phyloP scores from a whole-genome alignment of 2,329 filamentous ascomycete species.

The Shiraia sp. region DNA sequence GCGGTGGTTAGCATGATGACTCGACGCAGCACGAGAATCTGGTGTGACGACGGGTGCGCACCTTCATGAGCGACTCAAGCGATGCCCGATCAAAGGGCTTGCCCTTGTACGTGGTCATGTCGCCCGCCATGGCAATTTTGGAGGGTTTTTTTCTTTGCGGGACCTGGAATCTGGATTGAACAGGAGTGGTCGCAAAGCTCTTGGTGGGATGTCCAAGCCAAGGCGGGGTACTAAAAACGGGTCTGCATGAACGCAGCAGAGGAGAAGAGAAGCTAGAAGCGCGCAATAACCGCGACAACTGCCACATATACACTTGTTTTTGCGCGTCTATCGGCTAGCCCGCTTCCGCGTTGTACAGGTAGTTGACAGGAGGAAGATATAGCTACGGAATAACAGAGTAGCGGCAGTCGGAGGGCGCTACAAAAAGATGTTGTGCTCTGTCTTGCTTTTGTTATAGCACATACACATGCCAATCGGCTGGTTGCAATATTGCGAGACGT shows the following conservation, averaged over 20 bases:
- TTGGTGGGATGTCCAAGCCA: conserved; percentile 33
- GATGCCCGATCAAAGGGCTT: conserved; percentile 82
- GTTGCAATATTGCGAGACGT: too few species aligned
- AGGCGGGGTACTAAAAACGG: conserved; percentile 40
- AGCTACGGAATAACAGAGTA: too few species aligned
- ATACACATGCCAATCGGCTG: too few species aligned
- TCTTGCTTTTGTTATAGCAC: too few species aligned
- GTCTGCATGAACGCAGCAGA: conserved; percentile 22
- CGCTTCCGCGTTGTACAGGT: not conserved
- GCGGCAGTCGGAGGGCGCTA: too few species aligned
- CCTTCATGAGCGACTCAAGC: conserved; percentile 83
- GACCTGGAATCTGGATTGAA: conserved; percentile 32
- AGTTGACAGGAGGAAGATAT: conserved; percentile 1
- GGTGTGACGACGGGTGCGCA: conserved; percentile 58
- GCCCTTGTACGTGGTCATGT: conserved; percentile 67
- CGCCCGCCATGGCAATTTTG: conserved; percentile 31
- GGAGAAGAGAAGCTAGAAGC: conserved; percentile 34
- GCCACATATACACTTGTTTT: conserved; percentile 43
- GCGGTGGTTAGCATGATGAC: conserved; percentile 30
- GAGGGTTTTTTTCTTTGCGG: conserved; percentile 30
- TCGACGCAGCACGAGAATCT: not conserved
- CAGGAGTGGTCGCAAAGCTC: conserved; percentile 40
- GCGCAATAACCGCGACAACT: conserved; percentile 45
- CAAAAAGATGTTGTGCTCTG: too few species aligned
- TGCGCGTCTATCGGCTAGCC: not conserved